Evolutionary conservation across 805 yeast species (phyloP).

Genomic region (Metschnikowia arizonensis): DNA sequence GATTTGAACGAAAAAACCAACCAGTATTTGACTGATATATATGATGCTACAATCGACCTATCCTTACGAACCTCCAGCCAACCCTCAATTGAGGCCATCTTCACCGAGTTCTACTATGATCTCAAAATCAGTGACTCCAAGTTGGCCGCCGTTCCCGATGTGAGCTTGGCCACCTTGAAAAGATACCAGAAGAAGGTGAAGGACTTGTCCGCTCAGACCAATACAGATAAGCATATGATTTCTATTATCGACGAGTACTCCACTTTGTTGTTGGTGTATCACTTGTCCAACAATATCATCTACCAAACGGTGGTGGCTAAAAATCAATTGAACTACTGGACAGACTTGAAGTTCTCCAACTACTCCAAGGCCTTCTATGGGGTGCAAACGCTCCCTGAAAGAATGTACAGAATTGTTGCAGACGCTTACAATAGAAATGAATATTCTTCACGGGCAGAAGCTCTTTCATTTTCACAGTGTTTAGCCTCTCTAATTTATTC

Average conservation of each 20-base stretch:
- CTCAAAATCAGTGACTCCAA: slow-evolving; percentile 13
- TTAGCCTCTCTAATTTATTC: slow-evolving; percentile 4
- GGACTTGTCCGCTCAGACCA: not conserved
- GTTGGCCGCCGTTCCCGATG: slow-evolving; percentile 13
- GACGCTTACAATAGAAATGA: slow-evolving; percentile 5
- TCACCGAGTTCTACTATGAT: slow-evolving; percentile 18
- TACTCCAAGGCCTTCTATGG: slow-evolving; percentile 28
- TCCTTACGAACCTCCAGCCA: slow-evolving; percentile 12
- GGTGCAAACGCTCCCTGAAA: slow-evolving; percentile 33
- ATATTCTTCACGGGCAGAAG: not conserved
- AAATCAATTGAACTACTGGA: slow-evolving; percentile 36
- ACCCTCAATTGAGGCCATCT: slow-evolving; percentile 11
- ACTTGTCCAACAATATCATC: slow-evolving; percentile 32
- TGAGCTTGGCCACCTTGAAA: slow-evolving; percentile 7
- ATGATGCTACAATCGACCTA: not conserved
- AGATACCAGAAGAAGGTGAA: slow-evolving; percentile 9
- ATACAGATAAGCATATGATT: slow-evolving; percentile 10
- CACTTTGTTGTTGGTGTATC: slow-evolving; percentile 21
- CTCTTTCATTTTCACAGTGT: not conserved
- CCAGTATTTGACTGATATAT: slow-evolving; percentile 19
- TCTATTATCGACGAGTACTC: slow-evolving; percentile 25
- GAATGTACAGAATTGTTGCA: slow-evolving; percentile 5
- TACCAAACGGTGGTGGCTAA: slow-evolving; percentile 32
- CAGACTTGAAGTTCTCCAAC: slow-evolving; percentile 23
- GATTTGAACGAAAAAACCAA: slow-evolving; percentile 20